A percentile compares a stretch with the other conserved stretches of the same genome.
phyloP scores from a whole-genome alignment of 352 stramenopile genomes.

The Globisporangium camurandrum region DNA sequence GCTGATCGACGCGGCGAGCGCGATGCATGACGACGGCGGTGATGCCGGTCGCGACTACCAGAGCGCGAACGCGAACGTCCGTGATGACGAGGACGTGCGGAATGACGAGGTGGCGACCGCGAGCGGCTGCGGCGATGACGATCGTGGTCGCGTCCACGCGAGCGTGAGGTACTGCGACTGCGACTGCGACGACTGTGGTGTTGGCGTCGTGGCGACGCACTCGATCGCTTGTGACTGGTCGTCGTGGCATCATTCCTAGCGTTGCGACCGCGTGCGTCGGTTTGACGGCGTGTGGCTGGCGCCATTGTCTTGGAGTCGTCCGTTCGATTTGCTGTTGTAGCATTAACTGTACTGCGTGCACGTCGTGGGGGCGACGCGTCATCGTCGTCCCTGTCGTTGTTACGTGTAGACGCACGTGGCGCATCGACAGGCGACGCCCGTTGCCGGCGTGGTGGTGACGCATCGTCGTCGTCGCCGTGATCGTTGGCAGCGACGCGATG shows the following conservation, averaged over 20 bases:
- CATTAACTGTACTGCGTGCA: not conserved
- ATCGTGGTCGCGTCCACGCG: not conserved
- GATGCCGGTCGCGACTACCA: not conserved
- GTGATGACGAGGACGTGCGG: not conserved
- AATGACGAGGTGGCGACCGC: not conserved
- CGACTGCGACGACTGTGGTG: conserved; percentile 15
- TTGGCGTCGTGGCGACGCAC: conserved; percentile 3
- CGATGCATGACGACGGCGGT: conserved; percentile 2
- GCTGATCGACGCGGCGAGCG: not conserved
- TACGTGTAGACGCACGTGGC: too few relatives aligned
- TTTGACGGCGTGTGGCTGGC: conserved; percentile 10
- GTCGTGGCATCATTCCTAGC: too few relatives aligned
- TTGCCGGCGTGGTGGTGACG: conserved; percentile 11
- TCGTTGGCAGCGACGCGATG: not conserved
- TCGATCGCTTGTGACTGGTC: not conserved
- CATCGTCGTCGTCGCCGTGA: not conserved
- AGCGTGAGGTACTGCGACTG: conserved; percentile 14
- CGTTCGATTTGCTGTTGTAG: not conserved
- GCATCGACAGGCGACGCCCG: too few relatives aligned
- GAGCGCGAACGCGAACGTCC: not conserved
- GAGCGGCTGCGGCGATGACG: not conserved
- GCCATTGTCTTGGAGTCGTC: not conserved
- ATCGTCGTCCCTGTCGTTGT: too few relatives aligned
- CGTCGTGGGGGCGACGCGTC: not conserved
- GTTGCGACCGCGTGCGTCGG: conserved; percentile 18